Percentiles rank a stretch among this genome's conserved stretches.
Evolutionary conservation across 1,284 basidiomycete genomes (phyloP).

Genomic region (Marasmius fiardii): DNA sequence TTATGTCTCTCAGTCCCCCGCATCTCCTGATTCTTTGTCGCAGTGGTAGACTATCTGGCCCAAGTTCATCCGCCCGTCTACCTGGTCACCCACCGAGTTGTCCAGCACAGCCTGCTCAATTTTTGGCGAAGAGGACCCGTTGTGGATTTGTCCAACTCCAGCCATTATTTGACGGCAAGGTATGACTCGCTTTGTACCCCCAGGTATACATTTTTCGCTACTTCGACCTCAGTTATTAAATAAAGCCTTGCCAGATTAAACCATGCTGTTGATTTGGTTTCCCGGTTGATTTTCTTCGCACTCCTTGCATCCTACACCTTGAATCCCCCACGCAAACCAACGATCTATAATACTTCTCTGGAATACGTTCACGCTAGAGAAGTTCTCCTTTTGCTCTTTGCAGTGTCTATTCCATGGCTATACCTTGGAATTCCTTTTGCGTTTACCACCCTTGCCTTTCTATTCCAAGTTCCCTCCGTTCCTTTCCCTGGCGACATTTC

Average conservation of each 20-base stretch:
- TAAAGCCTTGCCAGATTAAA: conserved; percentile 31
- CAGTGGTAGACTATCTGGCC: conserved; percentile 45
- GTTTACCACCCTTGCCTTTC: conserved; percentile 29
- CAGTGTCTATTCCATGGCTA: conserved; percentile 15
- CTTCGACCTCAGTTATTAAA: conserved; percentile 1
- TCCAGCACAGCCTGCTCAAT: conserved; percentile 35
- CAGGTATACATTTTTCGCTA: conserved; percentile 29
- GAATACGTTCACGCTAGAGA: conserved; percentile 30
- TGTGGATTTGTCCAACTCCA: conserved; percentile 8
- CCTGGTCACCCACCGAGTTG: conserved; percentile 38
- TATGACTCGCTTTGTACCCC: conserved; percentile 40
- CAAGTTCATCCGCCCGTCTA: conserved; percentile 25
- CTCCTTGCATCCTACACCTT: conserved; percentile 43
- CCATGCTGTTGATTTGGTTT: conserved; percentile 41
- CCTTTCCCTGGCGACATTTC: conserved; percentile 36
- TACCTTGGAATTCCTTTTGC: conserved; percentile 26
- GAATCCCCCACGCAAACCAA: conserved; percentile 33
- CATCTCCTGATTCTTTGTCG: neutral
- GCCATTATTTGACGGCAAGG: conserved; percentile 20
- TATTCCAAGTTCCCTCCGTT: conserved; percentile 26
- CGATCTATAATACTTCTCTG: conserved; percentile 18
- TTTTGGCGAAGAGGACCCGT: conserved; percentile 41
- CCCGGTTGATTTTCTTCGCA: conserved; percentile 35
- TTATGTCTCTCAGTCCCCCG: neutral
- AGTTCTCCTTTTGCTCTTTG: conserved; percentile 32